Base-by-base conservation (phyloP, 1,139 yeast genomes). In the Geotrichum bryndzae region DNA sequence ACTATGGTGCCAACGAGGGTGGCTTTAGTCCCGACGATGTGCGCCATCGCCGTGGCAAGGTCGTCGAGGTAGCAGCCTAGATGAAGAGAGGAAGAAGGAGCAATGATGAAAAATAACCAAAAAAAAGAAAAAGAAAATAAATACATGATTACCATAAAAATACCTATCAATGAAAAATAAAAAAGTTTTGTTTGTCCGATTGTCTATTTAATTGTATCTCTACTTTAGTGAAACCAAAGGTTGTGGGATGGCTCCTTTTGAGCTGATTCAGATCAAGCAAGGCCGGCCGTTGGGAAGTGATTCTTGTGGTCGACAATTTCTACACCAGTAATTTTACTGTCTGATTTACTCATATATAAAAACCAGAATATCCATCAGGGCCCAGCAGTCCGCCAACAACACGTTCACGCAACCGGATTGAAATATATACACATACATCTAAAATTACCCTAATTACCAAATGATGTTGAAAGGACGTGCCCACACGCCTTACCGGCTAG, bases 11-110 rank as follows among this genome's bases (percentile, higher is more conserved):
- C 29, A 82, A 82, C 11, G 84, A 85, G 68, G 96, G 92, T 11
- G 98, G 98, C 0, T 91, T 91, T 77, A 90, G 87, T 68, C 98
- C 98, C 0, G 88, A 81, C 5, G 97, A 91, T 74, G 70, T 71
- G 3, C 64, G 76, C 15, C 74, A 71, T 59, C 63, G 71, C 18
- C 59, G 66, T 29, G 70, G 70, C 7, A 68, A 68, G 54, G 70
- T 69, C 0, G 66, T 68, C 15, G 65, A 62, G 41, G 53, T 56
- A 25, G 33, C 48, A 22, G 45, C 45, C 6, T 38, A 38, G n/a
- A n/a, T n/a, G 18, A 38, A 11, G 15, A 15, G 18, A 13, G 15
- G 45, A 5, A 38, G 27, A 35, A 11, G 15, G 41, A 2, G 15
- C 15, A 35, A 2, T 35, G 3, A 35, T 46, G 23, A 46, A 46